phyloP scores from a whole-genome alignment of 352 stramenopile species.

The Plasmopara halstedii region DNA sequence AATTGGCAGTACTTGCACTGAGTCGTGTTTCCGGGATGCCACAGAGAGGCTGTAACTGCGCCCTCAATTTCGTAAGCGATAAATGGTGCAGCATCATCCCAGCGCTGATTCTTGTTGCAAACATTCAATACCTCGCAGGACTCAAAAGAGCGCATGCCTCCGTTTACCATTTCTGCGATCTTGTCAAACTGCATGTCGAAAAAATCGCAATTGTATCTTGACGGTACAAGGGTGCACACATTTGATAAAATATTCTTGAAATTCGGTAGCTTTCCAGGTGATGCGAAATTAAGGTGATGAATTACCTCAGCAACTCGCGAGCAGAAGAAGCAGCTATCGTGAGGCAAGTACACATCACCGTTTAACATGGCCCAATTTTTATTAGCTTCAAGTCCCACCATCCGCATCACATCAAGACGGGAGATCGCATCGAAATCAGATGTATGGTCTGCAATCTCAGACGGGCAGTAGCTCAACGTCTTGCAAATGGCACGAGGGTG shows the following conservation, averaged over 20 bases:
- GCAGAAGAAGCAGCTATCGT: conserved; percentile 49
- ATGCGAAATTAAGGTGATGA: conserved; percentile 33
- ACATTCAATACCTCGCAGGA: conserved; percentile 45
- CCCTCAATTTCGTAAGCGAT: conserved; percentile 26
- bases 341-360: conserved; percentile 1
- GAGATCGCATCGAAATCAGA: conserved; percentile 7
- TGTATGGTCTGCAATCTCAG: conserved; percentile 1
- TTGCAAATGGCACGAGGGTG: conserved; percentile 42
- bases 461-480: conserved; percentile 31
- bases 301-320: conserved; percentile 33
- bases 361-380: conserved; percentile 1
- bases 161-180: conserved; percentile 50
- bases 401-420: conserved; percentile 14
- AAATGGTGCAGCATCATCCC: conserved; percentile 7
- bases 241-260: conserved; percentile 41
- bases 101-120: conserved; percentile 25
- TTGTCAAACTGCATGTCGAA: conserved; percentile 53
- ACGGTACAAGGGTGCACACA: conserved; percentile 36
- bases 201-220: conserved; percentile 41
- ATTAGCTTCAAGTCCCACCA: conserved; percentile 9
- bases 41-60: conserved; percentile 20
- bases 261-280: conserved; percentile 33
- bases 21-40: conserved; percentile 28
- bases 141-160: conserved; percentile 39
- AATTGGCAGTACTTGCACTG: conserved; percentile 60